phyloP scores from a whole-genome alignment of 768 basidiomycete species.

The Lentinula guzmanii region DNA sequence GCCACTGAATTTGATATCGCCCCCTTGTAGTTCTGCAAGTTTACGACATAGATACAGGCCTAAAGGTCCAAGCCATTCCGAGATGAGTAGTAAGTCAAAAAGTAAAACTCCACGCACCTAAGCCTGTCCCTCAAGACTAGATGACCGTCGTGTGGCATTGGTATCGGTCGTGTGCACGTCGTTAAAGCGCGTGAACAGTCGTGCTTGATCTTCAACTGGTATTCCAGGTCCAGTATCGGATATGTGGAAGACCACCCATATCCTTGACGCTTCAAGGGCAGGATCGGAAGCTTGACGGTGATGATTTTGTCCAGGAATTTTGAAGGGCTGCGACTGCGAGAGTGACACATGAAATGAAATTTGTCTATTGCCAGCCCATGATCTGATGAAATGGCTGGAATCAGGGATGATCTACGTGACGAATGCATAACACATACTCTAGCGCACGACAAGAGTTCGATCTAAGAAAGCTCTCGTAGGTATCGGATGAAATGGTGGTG shows the following conservation, averaged over 20 bases:
- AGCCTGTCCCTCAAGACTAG: not conserved
- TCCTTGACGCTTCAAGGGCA: not conserved
- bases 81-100: not conserved
- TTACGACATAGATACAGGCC: slow-evolving; percentile 4
- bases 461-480: not conserved
- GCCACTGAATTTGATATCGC: not conserved
- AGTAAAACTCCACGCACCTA: not conserved
- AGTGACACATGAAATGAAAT: not conserved
- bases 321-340: not conserved
- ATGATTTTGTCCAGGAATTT: not conserved
- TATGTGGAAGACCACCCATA: not conserved
- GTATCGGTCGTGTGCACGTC: not conserved
- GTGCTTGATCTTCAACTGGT: slow-evolving; percentile 3
- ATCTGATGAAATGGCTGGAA: not conserved
- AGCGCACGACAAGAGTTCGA: slow-evolving; percentile 6
- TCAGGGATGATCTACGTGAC: no score
- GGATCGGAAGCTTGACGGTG: not conserved
- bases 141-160: not conserved
- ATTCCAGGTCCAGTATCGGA: slow-evolving; percentile 4
- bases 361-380: slow-evolving; percentile 2
- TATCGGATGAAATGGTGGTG: not conserved
- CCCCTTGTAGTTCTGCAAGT: slow-evolving; percentile 2
- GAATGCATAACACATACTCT: not conserved
- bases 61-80: not conserved
- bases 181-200: slow-evolving; percentile 3